These are phyloP conservation scores for Ascochyta rabiei DNA, from an alignment of 2,329 filamentous ascomycete genomes.

Conservation along the genomic window DNA sequence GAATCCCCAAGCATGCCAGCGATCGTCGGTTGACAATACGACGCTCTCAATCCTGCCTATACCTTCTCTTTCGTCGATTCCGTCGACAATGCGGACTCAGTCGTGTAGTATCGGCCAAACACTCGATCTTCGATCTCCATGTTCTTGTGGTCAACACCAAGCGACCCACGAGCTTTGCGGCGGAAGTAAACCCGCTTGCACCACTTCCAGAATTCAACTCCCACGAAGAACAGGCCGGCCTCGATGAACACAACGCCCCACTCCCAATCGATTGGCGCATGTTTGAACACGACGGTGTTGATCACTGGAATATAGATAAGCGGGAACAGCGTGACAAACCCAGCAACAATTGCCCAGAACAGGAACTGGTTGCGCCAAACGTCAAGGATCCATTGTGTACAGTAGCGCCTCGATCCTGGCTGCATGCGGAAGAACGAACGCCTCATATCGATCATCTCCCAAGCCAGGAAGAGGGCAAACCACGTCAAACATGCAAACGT, in stretches of 20 bases:
- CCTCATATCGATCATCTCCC: constrained; percentile 77
- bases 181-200: constrained; percentile 60
- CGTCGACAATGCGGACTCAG: neutral
- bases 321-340: constrained; percentile 55
- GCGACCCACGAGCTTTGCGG: constrained; percentile 15
- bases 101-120: constrained; percentile 13
- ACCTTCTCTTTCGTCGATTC: constrained; percentile 8
- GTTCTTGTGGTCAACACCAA: neutral
- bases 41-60: neutral
- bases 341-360: constrained; percentile 53
- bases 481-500: constrained; percentile 77
- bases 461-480: constrained; percentile 77
- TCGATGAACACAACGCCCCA: constrained; percentile 71
- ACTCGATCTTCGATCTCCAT: constrained; percentile 13
- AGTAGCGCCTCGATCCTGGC: constrained; percentile 62
- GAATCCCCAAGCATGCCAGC: neutral
- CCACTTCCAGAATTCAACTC: constrained; percentile 72
- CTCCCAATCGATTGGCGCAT: constrained; percentile 70
- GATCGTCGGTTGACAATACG: neutral
- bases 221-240: constrained; percentile 66
- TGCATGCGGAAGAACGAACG: constrained; percentile 78
- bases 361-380: constrained; percentile 74
- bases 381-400: constrained; percentile 65
- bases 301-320: constrained; percentile 70
- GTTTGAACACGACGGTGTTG: constrained; percentile 69